Conservation (phyloP, 169 alveolate species). For the Cryptosporidium tyzzeri region DNA sequence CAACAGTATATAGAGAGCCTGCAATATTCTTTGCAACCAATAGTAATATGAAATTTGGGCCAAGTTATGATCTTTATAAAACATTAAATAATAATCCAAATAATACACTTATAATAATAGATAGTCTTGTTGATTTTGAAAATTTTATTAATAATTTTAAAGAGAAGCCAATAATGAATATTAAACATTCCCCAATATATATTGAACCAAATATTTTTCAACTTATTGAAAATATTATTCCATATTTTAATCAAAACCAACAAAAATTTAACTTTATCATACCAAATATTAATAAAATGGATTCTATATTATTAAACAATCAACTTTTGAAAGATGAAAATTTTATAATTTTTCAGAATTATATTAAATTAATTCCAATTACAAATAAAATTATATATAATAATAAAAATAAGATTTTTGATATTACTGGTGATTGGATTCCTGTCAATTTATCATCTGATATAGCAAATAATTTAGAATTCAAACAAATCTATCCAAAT, state of each 20-base stretch:
- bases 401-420: conserved; percentile 16
- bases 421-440: conserved; percentile 26
- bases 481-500: background rate
- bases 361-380: conserved; percentile 34
- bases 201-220: conserved; percentile 59
- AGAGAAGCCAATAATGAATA: conserved; percentile 5
- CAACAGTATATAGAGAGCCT: conserved; percentile 74
- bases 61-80: conserved; percentile 30
- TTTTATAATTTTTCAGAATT: background rate
- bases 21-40: conserved; percentile 55
- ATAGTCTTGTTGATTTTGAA: conserved; percentile 10
- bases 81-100: conserved; percentile 6
- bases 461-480: background rate
- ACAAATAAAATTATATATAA: conserved; percentile 15
- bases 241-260: conserved; percentile 31
- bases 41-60: conserved; percentile 57
- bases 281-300: conserved; percentile 11
- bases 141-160: conserved; percentile 9
- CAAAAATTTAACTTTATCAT: conserved; percentile 27
- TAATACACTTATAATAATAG: conserved; percentile 27
- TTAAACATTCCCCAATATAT: conserved; percentile 43
- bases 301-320: background rate
- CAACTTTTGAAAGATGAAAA: background rate
- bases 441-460: conserved; percentile 28
- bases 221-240: conserved; percentile 31